Percentiles rank a stretch among this genome's conserved stretches.
Conservation (phyloP, 1,284 basidiomycete genomes). For the Naganishia albida region DNA sequence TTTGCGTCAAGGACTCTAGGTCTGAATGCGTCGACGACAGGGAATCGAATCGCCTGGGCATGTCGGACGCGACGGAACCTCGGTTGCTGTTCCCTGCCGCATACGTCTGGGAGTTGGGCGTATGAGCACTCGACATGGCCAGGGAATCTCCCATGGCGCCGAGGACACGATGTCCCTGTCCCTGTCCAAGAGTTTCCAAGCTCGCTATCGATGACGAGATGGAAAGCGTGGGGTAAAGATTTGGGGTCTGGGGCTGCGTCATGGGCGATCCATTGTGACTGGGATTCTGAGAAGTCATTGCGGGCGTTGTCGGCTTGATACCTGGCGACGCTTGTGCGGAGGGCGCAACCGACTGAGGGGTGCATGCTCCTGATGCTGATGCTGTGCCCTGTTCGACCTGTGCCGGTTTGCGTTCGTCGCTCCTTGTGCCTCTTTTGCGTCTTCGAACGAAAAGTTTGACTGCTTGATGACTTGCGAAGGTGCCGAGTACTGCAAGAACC, state of each 20-base stretch:
- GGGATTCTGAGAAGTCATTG: conserved; percentile 13
- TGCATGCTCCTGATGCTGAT: conserved; percentile 21
- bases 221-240: conserved; percentile 47
- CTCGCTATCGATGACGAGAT: conserved; percentile 52
- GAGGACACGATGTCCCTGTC: conserved; percentile 12
- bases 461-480: conserved; percentile 91
- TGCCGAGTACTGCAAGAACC: conserved; percentile 80
- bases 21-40: conserved; percentile 11
- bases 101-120: not conserved
- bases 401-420: not conserved
- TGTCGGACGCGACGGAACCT: not conserved
- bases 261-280: conserved; percentile 29
- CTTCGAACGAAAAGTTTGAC: conserved; percentile 75
- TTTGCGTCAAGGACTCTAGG: conserved; percentile 17
- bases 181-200: conserved; percentile 47
- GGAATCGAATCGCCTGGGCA: conserved; percentile 14
- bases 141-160: conserved; percentile 12
- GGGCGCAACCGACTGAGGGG: conserved; percentile 28
- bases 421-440: conserved; percentile 29
- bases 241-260: conserved; percentile 48
- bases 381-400: conserved; percentile 8
- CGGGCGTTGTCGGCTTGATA: conserved; percentile 26
- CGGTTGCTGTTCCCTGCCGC: not conserved
- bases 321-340: conserved; percentile 28
- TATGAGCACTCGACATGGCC: conserved; percentile 19